phyloP scores from a whole-genome alignment of 352 stramenopile species.

The Globisporangium nunn region DNA sequence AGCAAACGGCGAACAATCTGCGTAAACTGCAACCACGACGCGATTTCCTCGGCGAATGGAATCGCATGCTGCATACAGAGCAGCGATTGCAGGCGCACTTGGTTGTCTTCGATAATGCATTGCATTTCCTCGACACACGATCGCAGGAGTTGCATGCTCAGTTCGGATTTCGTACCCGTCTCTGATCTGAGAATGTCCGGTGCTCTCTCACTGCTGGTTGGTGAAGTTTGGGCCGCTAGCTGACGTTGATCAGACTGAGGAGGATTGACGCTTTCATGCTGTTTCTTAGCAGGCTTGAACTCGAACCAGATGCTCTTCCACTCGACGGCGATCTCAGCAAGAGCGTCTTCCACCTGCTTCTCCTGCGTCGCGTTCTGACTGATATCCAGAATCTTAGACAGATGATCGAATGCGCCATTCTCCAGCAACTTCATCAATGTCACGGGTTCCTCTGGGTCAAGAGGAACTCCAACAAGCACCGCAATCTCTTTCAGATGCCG shows the following conservation, averaged over 20 bases:
- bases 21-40: slow-evolving; percentile 40
- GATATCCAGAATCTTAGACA: slow-evolving; percentile 46
- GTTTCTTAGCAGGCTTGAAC: slow-evolving; percentile 25
- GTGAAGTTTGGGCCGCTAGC: neutral
- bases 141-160: slow-evolving; percentile 21
- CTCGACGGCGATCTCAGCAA: slow-evolving; percentile 37
- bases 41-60: slow-evolving; percentile 38
- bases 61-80: slow-evolving; percentile 36
- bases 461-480: slow-evolving; percentile 27
- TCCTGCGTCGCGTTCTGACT: slow-evolving; percentile 61
- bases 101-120: slow-evolving; percentile 53
- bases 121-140: slow-evolving; percentile 33
- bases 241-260: too few species aligned
- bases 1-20: slow-evolving; percentile 29
- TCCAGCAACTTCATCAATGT: slow-evolving; percentile 71
- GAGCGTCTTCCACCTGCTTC: slow-evolving; percentile 44
- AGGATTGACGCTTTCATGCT: neutral
- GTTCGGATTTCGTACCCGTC: neutral
- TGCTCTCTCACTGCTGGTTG: neutral
- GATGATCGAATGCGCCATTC: slow-evolving; percentile 50
- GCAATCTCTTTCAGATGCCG: slow-evolving; percentile 59
- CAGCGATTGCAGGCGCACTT: slow-evolving; percentile 39
- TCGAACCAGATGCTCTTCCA: slow-evolving; percentile 38
- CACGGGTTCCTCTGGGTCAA: slow-evolving; percentile 43
- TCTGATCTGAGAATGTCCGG: neutral